phyloP scores from a whole-genome alignment of 257 asterid species.

The Gentiana straminea region DNA sequence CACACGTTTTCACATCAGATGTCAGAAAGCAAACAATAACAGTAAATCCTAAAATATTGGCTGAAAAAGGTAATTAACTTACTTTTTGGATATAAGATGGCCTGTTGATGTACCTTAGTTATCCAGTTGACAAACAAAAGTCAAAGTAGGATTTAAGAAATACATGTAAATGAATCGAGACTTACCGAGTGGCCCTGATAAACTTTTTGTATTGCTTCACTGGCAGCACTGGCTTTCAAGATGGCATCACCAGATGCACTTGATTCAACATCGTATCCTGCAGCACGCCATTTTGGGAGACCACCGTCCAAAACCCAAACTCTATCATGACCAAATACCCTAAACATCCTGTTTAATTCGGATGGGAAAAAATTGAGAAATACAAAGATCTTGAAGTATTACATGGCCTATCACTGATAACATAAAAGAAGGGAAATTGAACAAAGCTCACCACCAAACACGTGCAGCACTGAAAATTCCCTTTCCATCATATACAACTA shows the following conservation, averaged over 20 bases:
- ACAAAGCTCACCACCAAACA: conserved; percentile 87
- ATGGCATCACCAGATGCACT: conserved; percentile 95
- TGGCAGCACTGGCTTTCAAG: conserved; percentile 97
- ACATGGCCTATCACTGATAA: conserved; percentile 1
- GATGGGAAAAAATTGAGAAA: not conserved
- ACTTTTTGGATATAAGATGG: too few species aligned
- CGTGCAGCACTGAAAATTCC: conserved; percentile 99
- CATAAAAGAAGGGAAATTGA: conserved; percentile 1
- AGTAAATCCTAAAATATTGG: too few species aligned
- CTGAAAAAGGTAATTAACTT: too few species aligned
- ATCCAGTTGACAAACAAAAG: not conserved
- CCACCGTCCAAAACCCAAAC: conserved; percentile 98
- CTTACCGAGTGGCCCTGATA: conserved; percentile 60
- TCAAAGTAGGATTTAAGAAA: not conserved
- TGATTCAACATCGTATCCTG: conserved; percentile 81
- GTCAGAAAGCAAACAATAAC: too few species aligned
- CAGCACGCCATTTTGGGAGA: conserved; percentile 88
- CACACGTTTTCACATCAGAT: too few species aligned
- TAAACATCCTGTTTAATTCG: conserved; percentile 74
- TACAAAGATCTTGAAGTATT: not conserved
- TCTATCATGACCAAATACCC: conserved; percentile 88
- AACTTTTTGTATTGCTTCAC: conserved; percentile 91
- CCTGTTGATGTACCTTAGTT: too few species aligned
- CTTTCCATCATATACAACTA: conserved; percentile 95
- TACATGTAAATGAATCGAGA: not conserved